Conservation (phyloP, 768 basidiomycete species). For the Clitopilus hobsonii region DNA sequence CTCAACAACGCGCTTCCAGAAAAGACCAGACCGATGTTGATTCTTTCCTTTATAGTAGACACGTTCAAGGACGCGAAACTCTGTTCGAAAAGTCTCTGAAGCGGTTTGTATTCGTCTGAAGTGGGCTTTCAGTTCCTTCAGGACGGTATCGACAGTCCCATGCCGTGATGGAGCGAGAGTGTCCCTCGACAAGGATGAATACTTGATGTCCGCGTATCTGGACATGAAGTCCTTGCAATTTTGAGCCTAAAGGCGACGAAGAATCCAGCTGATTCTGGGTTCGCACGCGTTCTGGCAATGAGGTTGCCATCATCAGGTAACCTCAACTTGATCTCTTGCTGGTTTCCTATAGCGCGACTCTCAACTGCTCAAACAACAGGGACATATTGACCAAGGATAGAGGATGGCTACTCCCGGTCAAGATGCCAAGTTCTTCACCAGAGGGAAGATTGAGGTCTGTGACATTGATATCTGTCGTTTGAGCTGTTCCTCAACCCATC, state of each 20-base stretch:
- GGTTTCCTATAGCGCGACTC: no score
- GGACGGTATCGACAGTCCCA: slow-evolving; percentile 43
- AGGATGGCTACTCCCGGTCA: slow-evolving; percentile 60
- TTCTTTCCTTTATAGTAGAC: slow-evolving; percentile 80
- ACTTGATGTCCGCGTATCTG: neutral
- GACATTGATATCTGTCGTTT: neutral
- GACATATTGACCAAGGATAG: no score
- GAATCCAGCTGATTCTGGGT: no score
- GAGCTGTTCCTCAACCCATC: neutral
- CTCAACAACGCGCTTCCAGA: slow-evolving; percentile 66
- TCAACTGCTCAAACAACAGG: no score
- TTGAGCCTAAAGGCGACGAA: no score
- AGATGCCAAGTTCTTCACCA: slow-evolving; percentile 89
- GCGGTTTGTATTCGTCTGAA: slow-evolving; percentile 48
- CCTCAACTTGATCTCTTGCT: no score
- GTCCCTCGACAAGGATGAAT: slow-evolving; percentile 13
- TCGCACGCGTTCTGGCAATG: no score
- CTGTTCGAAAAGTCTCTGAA: slow-evolving; percentile 38
- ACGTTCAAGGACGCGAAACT: slow-evolving; percentile 57
- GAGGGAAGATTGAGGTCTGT: slow-evolving; percentile 85
- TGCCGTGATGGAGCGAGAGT: slow-evolving; percentile 26
- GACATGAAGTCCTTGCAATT: neutral
- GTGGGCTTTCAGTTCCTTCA: slow-evolving; percentile 56
- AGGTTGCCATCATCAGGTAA: no score
- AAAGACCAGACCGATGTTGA: slow-evolving; percentile 65